Base-by-base conservation (phyloP, 2,329 filamentous ascomycete species). In the Diaporthe citriasiana region DNA sequence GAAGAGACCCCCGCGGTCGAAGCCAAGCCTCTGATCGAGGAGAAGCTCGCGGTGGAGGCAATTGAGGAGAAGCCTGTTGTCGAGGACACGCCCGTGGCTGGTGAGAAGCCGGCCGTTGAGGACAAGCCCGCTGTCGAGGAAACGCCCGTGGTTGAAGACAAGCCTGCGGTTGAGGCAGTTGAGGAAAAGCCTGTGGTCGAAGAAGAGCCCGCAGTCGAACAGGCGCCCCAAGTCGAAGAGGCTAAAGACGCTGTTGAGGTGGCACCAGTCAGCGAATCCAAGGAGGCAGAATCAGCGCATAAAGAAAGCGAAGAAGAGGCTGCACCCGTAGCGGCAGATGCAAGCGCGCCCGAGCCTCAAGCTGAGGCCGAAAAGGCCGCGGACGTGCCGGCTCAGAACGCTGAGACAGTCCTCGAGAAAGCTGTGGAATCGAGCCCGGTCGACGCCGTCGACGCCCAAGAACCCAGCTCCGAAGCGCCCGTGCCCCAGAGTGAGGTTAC, bases 11-110 rank as follows among this genome's bases (percentile, higher is more conserved):
- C 74, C 13, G 57, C 60, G 3, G 59, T 55, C n/a, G 72, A 74
- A 19, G 72, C 76, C 47, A 42, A 68, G 6, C 5, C 72, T 38
- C 68, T 63, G 38, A 59, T 56, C 30, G 75, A 73, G 45, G 74
- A 76, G 51, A 25, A 50, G 45, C 45, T n/a, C 25, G 8, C 9
- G 2, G 38, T 38, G 8, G 38, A 38, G 38, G 38, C 22, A 15
- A 42, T 51, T 13, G 70, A 76, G 47, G 77, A 76, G 50, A 3
- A 40, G 17, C 13, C 71, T 40, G 22, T 33, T 27, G 42, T 35
- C 38, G 70, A 74, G 35, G 56, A 76, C 59, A 47, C 19, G 25
- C 25, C 50, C 2, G 50, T 22, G 8, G 53, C 8, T 5, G 27
- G 33, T 7, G 25, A 53, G n/a, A 53, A 10, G 25, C 25, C 50